phyloP scores from a whole-genome alignment of 1,139 yeast species.

The Saccharomyces pastorianus region DNA sequence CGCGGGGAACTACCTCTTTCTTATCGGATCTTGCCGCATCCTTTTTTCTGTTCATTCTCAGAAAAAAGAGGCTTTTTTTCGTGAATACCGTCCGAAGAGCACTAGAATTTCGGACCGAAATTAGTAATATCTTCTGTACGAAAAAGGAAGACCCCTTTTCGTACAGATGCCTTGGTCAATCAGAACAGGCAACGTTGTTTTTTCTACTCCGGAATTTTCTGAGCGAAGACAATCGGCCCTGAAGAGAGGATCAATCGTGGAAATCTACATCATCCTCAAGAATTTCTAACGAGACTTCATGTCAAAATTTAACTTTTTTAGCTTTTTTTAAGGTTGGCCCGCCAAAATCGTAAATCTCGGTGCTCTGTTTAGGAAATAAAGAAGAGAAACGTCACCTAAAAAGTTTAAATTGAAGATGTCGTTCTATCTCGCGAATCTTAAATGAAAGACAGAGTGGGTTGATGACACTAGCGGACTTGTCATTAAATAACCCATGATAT shows the following conservation, averaged over 20 bases:
- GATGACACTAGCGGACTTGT: background rate
- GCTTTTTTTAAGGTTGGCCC: background rate
- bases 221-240: background rate
- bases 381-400: background rate
- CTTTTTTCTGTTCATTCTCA: background rate
- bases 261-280: background rate
- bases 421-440: background rate
- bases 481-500: background rate
- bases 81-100: background rate
- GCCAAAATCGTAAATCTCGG: background rate
- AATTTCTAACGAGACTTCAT: background rate
- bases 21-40: background rate
- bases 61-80: background rate
- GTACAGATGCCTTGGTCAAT: background rate
- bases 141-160: background rate
- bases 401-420: background rate
- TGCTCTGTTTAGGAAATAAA: background rate
- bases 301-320: background rate
- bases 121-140: background rate
- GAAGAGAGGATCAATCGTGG: background rate
- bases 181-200: background rate
- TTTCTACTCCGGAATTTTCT: background rate
- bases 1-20: background rate
- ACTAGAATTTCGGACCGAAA: background rate
- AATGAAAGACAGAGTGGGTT: background rate